These are phyloP conservation scores for Aspergillus sp. DNA, from an alignment of 2,329 filamentous ascomycete genomes.

Conservation along the genomic window DNA sequence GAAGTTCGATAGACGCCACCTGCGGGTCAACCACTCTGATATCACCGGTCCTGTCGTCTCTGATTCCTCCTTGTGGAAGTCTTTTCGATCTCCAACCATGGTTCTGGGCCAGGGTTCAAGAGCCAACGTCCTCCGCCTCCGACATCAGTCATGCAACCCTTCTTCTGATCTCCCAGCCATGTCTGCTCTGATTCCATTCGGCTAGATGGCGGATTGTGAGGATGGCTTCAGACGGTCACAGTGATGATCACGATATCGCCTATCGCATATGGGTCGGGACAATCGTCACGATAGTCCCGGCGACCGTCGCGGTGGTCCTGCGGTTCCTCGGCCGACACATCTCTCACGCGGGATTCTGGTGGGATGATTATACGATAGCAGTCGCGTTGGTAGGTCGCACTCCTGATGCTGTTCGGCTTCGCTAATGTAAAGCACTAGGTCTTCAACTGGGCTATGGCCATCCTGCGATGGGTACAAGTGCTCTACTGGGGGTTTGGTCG, in stretches of 20 bases:
- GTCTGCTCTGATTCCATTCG: not conserved
- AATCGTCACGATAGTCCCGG: constrained; percentile 23
- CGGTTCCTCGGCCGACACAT: constrained; percentile 22
- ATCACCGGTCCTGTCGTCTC: too few relatives aligned
- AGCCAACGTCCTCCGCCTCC: too few relatives aligned
- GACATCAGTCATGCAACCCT: not conserved
- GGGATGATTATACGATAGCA: constrained; percentile 30
- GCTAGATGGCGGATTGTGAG: not conserved
- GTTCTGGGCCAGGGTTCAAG: too few relatives aligned
- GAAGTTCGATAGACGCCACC: not conserved
- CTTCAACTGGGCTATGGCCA: constrained; percentile 24
- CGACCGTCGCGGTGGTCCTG: constrained; percentile 21
- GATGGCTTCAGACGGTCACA: not conserved
- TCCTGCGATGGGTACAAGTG: constrained; percentile 20
- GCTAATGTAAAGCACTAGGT: constrained; percentile 7
- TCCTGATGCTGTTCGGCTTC: not conserved
- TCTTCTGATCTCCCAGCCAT: not conserved
- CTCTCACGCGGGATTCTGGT: constrained; percentile 23
- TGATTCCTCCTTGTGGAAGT: too few relatives aligned
- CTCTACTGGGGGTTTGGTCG: constrained; percentile 16
- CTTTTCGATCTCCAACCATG: too few relatives aligned
- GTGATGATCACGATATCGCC: constrained; percentile 12
- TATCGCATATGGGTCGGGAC: constrained; percentile 25
- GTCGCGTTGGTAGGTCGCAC: constrained; percentile 18
- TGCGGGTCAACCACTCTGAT: not conserved